Evolutionary conservation across 176 grass and related monocot species (phyloP).

Genomic region (Ensete ventricosum): DNA sequence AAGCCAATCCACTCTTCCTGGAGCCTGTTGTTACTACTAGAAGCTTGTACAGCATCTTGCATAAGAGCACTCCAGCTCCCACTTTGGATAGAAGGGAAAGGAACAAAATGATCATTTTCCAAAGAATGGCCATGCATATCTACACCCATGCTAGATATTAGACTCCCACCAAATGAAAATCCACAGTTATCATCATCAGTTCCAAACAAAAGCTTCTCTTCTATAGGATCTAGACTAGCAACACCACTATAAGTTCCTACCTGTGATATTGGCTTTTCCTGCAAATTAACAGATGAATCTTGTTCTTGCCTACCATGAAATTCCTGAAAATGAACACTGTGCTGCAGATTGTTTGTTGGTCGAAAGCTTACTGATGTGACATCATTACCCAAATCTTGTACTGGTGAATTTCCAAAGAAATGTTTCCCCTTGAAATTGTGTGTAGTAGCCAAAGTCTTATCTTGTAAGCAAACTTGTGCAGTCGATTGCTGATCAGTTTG

Average conservation of each 20-base stretch:
- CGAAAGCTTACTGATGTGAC: constrained; percentile 13
- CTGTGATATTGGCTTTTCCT: constrained; percentile 13
- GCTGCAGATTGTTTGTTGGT: constrained; percentile 16
- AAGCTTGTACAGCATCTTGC: constrained; percentile 36
- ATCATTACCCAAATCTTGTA: constrained; percentile 10
- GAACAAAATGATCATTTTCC: constrained; percentile 16
- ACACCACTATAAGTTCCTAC: constrained; percentile 1
- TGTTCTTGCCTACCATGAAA: constrained; percentile 22
- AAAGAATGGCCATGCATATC: constrained; percentile 16
- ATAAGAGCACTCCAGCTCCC: constrained; percentile 53
- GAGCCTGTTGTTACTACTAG: constrained; percentile 31
- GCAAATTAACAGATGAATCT: constrained; percentile 14
- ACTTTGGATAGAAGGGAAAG: constrained; percentile 32
- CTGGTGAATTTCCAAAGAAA: not conserved
- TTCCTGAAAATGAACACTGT: constrained; percentile 24
- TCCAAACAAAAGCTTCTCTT: constrained; percentile 41
- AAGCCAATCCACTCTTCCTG: constrained; percentile 28
- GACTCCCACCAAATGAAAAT: constrained; percentile 12
- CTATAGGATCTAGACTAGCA: constrained; percentile 35
- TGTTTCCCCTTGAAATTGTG: constrained; percentile 5
- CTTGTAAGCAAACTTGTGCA: constrained; percentile 6
- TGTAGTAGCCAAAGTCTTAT: not conserved
- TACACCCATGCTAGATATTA: constrained; percentile 13
- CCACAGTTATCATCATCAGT: constrained; percentile 24
- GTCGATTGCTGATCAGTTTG: not conserved